Base-by-base conservation (phyloP, 2,329 filamentous ascomycete genomes). In the Davidsoniella eucalypti region DNA sequence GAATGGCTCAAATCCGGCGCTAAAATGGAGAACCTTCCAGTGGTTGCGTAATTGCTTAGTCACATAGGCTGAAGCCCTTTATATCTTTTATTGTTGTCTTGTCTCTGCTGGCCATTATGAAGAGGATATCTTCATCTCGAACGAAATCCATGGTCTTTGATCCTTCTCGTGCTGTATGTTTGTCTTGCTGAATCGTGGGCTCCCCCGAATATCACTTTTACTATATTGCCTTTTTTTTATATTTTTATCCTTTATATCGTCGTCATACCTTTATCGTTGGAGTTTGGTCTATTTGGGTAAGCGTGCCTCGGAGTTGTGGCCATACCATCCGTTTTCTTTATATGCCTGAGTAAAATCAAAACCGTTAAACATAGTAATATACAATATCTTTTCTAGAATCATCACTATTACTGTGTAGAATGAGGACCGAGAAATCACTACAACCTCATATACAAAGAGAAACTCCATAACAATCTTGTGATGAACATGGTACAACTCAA, bases 1-100 rank as follows among this genome's bases (percentile, higher is more conserved):
- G 78, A 83, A 54, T 90, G 86, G 78, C 72, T 90, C 49, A 72
- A 75, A 50, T 78, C 80, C 53, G 83, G 83, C 59, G 84, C 80
- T 37, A 80, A 80, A 57, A 72, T 85, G 64, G 76, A 76, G 41
- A 82, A 78, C 56, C 72, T 94, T 50, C 86, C 87, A 2, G 60
- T 63, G 47, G 50, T 49, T 18, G 52, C 51, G 5, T 53, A 43
- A 40, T 7, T 12, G 18, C 33, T 12, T 21, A 7, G 14, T 38
- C 37, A 3, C 25, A 21, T 12, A 33, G 26, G 8, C 10, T 12
- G 26, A 33, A 33, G 26, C 6, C 10, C 26, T 33, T 18, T 3
- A 33, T 46, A 18, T 46, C 9, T 26, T 33, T 29, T 29, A 9
- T 44, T 21, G 14, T 44, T 5, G 7, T 44, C 23, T 18, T 44